These are phyloP conservation scores for Mrakia hoshinonis DNA, from an alignment of 768 basidiomycete species.

Conservation along the genomic window DNA sequence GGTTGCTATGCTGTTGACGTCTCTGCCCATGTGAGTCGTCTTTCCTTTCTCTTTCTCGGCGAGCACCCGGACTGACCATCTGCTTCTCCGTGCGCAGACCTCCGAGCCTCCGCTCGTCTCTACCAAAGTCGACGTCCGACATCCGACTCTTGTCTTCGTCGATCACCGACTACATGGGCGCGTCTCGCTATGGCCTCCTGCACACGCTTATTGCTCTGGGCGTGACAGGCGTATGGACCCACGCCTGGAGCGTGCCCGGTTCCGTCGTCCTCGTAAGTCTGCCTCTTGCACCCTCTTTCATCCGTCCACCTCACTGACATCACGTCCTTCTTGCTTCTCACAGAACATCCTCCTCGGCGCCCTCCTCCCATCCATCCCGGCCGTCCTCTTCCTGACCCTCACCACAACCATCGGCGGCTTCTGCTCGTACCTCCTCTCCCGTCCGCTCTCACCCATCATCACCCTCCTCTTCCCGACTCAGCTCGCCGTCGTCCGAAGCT, in stretches of 20 bases:
- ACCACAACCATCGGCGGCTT: conserved; percentile 82
- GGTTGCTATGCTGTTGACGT: conserved; percentile 11
- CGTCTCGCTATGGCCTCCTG: conserved; percentile 32
- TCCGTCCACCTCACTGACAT: neutral
- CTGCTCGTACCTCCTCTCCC: conserved; percentile 67
- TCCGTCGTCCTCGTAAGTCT: conserved; percentile 64
- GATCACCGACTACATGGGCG: conserved; percentile 26
- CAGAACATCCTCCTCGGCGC: conserved; percentile 87
- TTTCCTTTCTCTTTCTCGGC: neutral
- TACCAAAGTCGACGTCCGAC: conserved; percentile 26
- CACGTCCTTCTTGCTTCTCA: neutral
- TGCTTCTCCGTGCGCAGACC: neutral
- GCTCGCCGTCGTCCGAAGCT: conserved; percentile 71
- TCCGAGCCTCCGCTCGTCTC: conserved; percentile 1
- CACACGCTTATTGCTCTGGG: conserved; percentile 79
- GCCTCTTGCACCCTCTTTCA: neutral
- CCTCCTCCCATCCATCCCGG: conserved; percentile 69
- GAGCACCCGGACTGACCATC: neutral
- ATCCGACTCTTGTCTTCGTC: conserved; percentile 23
- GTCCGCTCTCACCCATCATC: conserved; percentile 75
- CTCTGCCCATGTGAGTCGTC: conserved; percentile 24
- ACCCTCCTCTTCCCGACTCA: conserved; percentile 73
- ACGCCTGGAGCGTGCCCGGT: conserved; percentile 93
- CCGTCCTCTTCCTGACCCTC: conserved; percentile 68
- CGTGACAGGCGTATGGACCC: conserved; percentile 83